phyloP scores from a whole-genome alignment of 1,284 basidiomycete species.

The Trichosporon sp. region DNA sequence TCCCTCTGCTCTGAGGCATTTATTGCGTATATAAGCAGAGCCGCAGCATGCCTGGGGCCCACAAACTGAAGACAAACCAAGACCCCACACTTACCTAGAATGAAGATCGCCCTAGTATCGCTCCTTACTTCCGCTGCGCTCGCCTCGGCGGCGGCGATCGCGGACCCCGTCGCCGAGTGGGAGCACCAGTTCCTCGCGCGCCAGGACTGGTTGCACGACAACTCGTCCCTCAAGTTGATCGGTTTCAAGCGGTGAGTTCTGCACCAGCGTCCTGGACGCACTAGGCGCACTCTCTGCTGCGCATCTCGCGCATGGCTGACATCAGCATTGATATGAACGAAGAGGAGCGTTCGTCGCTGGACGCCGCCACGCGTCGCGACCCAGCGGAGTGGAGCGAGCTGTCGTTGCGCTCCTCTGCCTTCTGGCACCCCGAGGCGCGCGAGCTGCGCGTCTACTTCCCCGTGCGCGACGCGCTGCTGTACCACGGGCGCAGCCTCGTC shows the following conservation, averaged over 20 bases:
- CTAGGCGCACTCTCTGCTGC: no score
- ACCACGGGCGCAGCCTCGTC: background rate
- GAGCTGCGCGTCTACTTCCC: slow-evolving; percentile 10
- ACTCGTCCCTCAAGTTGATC: slow-evolving; percentile 3
- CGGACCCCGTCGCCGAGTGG: background rate
- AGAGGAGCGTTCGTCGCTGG: background rate
- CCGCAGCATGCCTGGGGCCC: no score
- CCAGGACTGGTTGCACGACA: background rate
- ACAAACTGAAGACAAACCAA: background rate
- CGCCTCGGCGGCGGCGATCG: background rate
- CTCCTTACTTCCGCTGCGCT: background rate
- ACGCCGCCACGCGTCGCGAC: background rate
- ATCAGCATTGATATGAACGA: background rate
- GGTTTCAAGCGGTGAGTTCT: background rate
- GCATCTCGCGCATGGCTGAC: no score
- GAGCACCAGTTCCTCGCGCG: background rate
- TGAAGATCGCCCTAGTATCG: background rate
- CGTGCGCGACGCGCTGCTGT: slow-evolving; percentile 1
- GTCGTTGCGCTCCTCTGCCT: background rate
- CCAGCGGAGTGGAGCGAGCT: background rate
- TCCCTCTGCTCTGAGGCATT: no score
- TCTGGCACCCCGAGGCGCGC: background rate
- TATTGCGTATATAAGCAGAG: no score
- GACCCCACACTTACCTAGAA: background rate
- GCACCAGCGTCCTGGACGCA: no score